These are phyloP conservation scores for Paramecium caudatum DNA, from an alignment of 73 alveolate species.

Conservation along the genomic window DNA sequence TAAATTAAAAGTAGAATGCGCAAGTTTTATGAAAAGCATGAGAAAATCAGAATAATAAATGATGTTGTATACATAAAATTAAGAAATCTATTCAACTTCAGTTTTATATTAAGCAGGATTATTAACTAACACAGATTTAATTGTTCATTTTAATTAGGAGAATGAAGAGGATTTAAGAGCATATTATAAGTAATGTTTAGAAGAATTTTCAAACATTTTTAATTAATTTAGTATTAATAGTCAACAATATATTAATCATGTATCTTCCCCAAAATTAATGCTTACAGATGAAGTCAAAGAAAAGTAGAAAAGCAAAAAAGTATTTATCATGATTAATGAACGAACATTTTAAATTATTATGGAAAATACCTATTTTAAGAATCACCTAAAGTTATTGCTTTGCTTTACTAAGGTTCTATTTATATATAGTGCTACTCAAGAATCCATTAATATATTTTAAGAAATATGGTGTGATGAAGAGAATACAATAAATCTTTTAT, in stretches of 20 bases:
- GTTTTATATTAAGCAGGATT: background rate
- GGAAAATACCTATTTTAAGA: background rate
- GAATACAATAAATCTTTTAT: background rate
- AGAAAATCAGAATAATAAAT: conserved; percentile 16
- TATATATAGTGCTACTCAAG: conserved; percentile 12
- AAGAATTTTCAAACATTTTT: conserved; percentile 14
- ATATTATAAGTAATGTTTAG: conserved; percentile 23
- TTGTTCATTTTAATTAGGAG: conserved; percentile 1
- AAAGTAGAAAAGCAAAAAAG: background rate
- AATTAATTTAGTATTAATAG: background rate
- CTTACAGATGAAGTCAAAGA: background rate
- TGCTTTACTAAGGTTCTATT: conserved; percentile 14
- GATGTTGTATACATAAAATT: background rate
- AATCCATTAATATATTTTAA: background rate
- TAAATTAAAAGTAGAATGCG: background rate
- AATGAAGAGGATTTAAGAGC: conserved; percentile 54
- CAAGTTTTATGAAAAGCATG: background rate
- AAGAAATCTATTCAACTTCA: background rate
- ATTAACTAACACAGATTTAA: background rate
- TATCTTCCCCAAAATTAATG: background rate
- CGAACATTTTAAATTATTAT: background rate
- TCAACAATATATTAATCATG: background rate
- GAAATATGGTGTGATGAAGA: background rate
- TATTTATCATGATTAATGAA: background rate
- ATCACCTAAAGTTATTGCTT: background rate